A percentile compares a stretch with the other conserved stretches of the same genome.
These are phyloP conservation scores for Verbascum thapsus DNA, from an alignment of 257 asterid species.

Conservation along the genomic window DNA sequence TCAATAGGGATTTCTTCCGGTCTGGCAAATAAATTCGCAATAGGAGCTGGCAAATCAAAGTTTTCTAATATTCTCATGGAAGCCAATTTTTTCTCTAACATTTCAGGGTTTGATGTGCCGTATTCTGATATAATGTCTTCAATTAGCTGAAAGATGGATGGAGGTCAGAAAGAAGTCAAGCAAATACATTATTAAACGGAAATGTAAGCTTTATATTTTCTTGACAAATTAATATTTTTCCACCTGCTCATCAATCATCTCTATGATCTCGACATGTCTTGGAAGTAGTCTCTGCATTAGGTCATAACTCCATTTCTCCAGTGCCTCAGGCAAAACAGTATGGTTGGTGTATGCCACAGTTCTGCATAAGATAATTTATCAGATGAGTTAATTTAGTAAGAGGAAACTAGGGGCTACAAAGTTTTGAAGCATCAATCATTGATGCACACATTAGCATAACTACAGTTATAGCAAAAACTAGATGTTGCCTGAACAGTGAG, in stretches of 20 bases:
- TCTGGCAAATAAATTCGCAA: constrained; percentile 47
- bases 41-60: constrained; percentile 65
- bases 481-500: not conserved
- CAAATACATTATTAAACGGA: constrained; percentile 24
- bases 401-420: constrained; percentile 20
- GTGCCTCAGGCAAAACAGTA: constrained; percentile 90
- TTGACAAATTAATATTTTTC: constrained; percentile 17
- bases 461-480: too few species aligned
- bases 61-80: constrained; percentile 81
- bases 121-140: constrained; percentile 61
- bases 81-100: constrained; percentile 57
- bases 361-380: constrained; percentile 47
- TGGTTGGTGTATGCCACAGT: constrained; percentile 92
- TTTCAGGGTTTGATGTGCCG: constrained; percentile 55
- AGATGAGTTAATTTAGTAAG: constrained; percentile 31
- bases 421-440: constrained; percentile 7
- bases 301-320: constrained; percentile 88
- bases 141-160: constrained; percentile 56
- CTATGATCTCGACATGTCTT: constrained; percentile 82
- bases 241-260: constrained; percentile 83
- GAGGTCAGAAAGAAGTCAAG: constrained; percentile 29
- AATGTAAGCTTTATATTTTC: constrained; percentile 19
- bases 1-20: constrained; percentile 33
- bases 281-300: constrained; percentile 83
- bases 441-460: too few species aligned